phyloP scores from a whole-genome alignment of 176 grass and related monocot species.

The Oryza longistaminata region DNA sequence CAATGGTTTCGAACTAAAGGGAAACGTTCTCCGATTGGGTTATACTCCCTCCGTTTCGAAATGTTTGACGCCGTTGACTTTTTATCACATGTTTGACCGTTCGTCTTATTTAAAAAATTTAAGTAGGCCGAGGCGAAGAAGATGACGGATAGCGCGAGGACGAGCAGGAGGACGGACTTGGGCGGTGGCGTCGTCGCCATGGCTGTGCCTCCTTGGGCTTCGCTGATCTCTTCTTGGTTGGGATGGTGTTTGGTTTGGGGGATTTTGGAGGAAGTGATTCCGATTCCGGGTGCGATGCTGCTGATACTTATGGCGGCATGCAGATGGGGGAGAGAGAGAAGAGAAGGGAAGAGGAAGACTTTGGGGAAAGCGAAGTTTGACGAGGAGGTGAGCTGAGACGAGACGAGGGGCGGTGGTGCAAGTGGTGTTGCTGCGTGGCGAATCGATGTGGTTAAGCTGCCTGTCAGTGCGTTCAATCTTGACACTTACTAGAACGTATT shows the following conservation, averaged over 20 bases:
- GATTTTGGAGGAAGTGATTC: background rate
- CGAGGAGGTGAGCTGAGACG: background rate
- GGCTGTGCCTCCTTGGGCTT: too few relatives aligned
- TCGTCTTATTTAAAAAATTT: too few relatives aligned
- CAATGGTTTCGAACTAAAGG: too few relatives aligned
- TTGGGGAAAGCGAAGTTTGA: slow-evolving; percentile 12
- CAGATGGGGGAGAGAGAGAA: background rate
- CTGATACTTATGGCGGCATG: background rate
- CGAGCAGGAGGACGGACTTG: background rate
- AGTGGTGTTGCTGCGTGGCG: background rate
- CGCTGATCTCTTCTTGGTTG: background rate
- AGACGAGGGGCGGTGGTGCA: slow-evolving; percentile 3
- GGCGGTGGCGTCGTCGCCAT: background rate
- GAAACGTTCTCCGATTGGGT: too few relatives aligned
- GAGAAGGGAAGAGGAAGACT: background rate
- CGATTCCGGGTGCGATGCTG: background rate
- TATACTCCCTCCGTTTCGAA: too few relatives aligned
- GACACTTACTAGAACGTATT: too few relatives aligned
- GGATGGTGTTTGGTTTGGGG: background rate
- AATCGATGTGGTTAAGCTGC: background rate
- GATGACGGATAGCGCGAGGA: background rate
- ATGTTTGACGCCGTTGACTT: too few relatives aligned
- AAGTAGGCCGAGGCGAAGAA: too few relatives aligned
- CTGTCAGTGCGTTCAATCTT: too few relatives aligned
- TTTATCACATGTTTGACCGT: too few relatives aligned